Conservation (phyloP, 495 filamentous ascomycete genomes). For the Chaetomium cochliodes region DNA sequence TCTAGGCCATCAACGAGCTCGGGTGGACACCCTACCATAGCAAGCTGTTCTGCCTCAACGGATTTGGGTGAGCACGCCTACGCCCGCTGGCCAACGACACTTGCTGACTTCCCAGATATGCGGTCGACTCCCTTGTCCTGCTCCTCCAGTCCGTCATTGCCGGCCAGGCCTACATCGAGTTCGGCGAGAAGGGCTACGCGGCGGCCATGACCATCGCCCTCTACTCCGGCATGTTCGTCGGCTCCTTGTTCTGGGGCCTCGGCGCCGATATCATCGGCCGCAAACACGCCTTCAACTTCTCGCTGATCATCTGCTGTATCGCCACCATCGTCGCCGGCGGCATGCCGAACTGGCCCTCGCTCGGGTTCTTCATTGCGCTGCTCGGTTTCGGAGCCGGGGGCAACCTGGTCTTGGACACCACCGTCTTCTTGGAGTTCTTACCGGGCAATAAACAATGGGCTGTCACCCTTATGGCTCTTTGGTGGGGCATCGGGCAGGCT, state of each 20-base stretch:
- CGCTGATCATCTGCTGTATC: constrained; percentile 63
- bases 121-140: constrained; percentile 67
- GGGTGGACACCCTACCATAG: constrained; percentile 67
- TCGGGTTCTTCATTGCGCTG: constrained; percentile 65
- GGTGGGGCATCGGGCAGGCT: constrained; percentile 76
- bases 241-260: constrained; percentile 79
- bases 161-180: constrained; percentile 56
- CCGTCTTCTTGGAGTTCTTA: constrained; percentile 77
- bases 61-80: constrained; percentile 50
- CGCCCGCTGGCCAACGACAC: background rate
- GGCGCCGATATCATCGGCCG: constrained; percentile 71
- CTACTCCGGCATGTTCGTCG: constrained; percentile 68
- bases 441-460: constrained; percentile 75
- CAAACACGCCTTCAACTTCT: constrained; percentile 71
- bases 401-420: constrained; percentile 68
- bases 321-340: constrained; percentile 68
- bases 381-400: constrained; percentile 74
- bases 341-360: constrained; percentile 64
- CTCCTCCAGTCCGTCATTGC: constrained; percentile 67
- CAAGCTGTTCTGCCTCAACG: constrained; percentile 65
- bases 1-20: constrained; percentile 68
- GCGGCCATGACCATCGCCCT: constrained; percentile 61
- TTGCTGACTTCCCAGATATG: constrained; percentile 42
- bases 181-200: constrained; percentile 50
- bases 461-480: constrained; percentile 68